Base-by-base conservation (phyloP, 129 eudicot genomes). In the Silybum marianum region DNA sequence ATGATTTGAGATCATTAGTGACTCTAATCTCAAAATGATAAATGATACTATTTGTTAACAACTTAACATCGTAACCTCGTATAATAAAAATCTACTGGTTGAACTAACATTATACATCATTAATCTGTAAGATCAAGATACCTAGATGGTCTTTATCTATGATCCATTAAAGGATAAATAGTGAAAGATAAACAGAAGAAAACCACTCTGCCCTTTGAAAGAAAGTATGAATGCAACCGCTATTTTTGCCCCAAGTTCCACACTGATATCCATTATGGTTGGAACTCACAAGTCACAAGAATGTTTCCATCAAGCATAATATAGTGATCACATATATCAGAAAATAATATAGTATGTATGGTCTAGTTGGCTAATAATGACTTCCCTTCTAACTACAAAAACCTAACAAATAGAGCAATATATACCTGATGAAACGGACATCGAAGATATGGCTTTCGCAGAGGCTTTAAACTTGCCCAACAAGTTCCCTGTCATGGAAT, bases 391-490 rank as follows among this genome's bases (percentile, higher is more conserved):
- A 34, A 63, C 60, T 62, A 63, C 23, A 22, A 39, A 42, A 21
- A 28, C 48, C 23, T 4, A 7, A 38, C 46, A 66, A 71, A 10
- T 19, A 9, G 23, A 75, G 30, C 71, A 83, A 3, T 42, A 23
- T 14, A 84, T 81, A 91, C 99, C 98, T 84, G 97, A 69, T 69
- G 99, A 92, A 87, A 95, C 92, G 79, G 90, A 83, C 80, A 95
- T 75, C 24, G 91, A 88, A 71, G 94, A 90, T 80, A 95, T 90
- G 67, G 97, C 88, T 80, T 86, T 95, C 39, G 94, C 81, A 67
- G 97, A 88, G 71, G 98, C 97, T 81, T 78, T 95, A 69, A 95
- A 92, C 91, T 91, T 92, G 40, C 72, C 82, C 82, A 95, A 74
- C 80, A 90, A 81, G 82, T 91, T 95, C 25, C 98, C 99, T 5